Conservation (phyloP, 805 yeast genomes). For the Candida stauntonica region DNA sequence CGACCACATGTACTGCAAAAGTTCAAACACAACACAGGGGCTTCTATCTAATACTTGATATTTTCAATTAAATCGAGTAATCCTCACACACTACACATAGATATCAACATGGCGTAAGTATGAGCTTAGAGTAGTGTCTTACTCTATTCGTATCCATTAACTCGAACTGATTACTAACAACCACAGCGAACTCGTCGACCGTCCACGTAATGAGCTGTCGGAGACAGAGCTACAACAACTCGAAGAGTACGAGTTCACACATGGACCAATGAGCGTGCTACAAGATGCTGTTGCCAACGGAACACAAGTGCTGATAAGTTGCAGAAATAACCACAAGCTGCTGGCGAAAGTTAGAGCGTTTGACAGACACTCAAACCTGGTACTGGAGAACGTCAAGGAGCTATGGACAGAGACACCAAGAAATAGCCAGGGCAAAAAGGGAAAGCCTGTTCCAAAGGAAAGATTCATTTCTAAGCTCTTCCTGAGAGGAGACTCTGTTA, state of each 20-base stretch:
- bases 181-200: slow-evolving; percentile 58
- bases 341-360: slow-evolving; percentile 89
- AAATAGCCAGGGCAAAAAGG: slow-evolving; percentile 64
- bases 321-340: slow-evolving; percentile 90
- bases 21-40: not conserved
- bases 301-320: slow-evolving; percentile 77
- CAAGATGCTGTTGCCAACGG: slow-evolving; percentile 74
- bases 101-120: slow-evolving; percentile 26
- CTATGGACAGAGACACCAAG: slow-evolving; percentile 63
- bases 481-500: slow-evolving; percentile 92
- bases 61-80: too few species aligned
- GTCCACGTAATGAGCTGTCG: slow-evolving; percentile 75
- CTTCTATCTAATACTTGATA: too few species aligned
- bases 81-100: too few species aligned
- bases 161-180: slow-evolving; percentile 16
- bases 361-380: slow-evolving; percentile 94
- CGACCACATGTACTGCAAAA: not conserved
- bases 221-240: slow-evolving; percentile 73
- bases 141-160: not conserved
- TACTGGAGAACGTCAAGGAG: slow-evolving; percentile 88
- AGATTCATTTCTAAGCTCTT: slow-evolving; percentile 87
- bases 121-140: not conserved
- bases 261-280: slow-evolving; percentile 90
- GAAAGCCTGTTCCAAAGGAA: slow-evolving; percentile 61
- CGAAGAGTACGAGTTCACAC: slow-evolving; percentile 83